Base-by-base conservation (phyloP, 495 filamentous ascomycete species). In the Cercophora scortea region DNA sequence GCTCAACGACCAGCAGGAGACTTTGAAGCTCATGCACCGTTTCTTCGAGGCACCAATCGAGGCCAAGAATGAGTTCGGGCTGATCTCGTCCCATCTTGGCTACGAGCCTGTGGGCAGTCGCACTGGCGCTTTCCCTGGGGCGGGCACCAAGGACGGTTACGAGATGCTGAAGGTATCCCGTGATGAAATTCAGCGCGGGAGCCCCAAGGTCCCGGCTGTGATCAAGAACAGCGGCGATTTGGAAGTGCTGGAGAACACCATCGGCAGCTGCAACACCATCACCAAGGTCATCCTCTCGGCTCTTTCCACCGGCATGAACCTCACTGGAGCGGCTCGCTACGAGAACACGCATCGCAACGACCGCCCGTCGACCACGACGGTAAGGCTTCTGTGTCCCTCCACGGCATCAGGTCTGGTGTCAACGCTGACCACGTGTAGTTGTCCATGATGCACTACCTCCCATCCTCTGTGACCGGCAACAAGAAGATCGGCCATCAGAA, bases 81-180 rank as follows among this genome's bases (percentile, higher is more conserved):
- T 75, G 40, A 68, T 73, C 47, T 61, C 67, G 42, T 70, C 72
- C 7, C 72, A 75, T 45, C 69, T 75, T 25, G 71, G 74, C 25
- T 79, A 79, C 53, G 73, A 80, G 61, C 75, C 76, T 25, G 55
- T 74, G n/a, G 73, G 74, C 50, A 72, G 57, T 38, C 71, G 71
- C 41, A 75, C 68, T 9, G 77, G 77, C 51, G 76, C 71, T 45
- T 67, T 72, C 25, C 25, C 25, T 15, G 66, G 59, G 3, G 40
- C 67, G 32, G 64, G 70, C 57, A 75, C 70, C 63, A 75, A 72
- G 63, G 76, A 79, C 59, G 73, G 74, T 17, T 78, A 76, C 53
- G 76, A 79, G 69, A 78, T 74, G 71, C 66, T 78, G 56, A 78
- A 78, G 67, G 74, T 77, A 12, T 72, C 71, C 43, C 70, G 72